Evolutionary conservation across 306 rosid species (phyloP).

Genomic region (Oxytropis ochrocephala): DNA sequence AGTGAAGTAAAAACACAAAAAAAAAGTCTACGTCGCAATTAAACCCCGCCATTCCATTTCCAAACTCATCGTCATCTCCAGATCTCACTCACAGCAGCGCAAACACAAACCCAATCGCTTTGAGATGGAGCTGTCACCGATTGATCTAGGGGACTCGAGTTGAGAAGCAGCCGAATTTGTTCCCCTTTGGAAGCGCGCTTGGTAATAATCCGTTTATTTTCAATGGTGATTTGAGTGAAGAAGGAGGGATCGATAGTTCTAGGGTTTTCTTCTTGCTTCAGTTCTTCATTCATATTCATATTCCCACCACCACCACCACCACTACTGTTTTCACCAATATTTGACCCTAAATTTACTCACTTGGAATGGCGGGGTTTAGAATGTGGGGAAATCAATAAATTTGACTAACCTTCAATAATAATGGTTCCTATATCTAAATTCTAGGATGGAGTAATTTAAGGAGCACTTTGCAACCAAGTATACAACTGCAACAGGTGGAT

Average conservation of each 20-base stretch:
- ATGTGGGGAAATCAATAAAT: too few relatives aligned
- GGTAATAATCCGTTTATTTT: constrained; percentile 75
- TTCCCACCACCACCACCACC: too few relatives aligned
- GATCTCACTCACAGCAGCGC: constrained; percentile 7
- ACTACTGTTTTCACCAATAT: too few relatives aligned
- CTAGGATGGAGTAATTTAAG: too few relatives aligned
- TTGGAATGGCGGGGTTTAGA: too few relatives aligned
- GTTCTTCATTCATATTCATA: too few relatives aligned
- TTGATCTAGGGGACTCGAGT: constrained; percentile 42
- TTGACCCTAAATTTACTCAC: too few relatives aligned
- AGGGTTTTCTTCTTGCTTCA: constrained; percentile 81
- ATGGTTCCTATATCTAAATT: too few relatives aligned
- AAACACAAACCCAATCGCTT: background rate
- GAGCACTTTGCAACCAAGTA: too few relatives aligned
- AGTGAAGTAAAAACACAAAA: constrained; percentile 2
- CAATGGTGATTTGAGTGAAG: constrained; percentile 83
- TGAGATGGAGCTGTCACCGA: constrained; percentile 13
- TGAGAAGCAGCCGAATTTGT: constrained; percentile 97
- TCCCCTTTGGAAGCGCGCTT: constrained; percentile 64
- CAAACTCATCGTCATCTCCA: background rate
- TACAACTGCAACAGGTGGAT: too few relatives aligned
- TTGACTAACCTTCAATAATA: too few relatives aligned
- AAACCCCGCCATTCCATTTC: background rate
- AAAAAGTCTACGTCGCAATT: background rate
- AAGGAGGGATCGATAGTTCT: constrained; percentile 57